Percentiles rank a stretch among this genome's conserved stretches.
phyloP scores from a whole-genome alignment of 805 yeast species.

The Schizosaccharomyces lindneri region DNA sequence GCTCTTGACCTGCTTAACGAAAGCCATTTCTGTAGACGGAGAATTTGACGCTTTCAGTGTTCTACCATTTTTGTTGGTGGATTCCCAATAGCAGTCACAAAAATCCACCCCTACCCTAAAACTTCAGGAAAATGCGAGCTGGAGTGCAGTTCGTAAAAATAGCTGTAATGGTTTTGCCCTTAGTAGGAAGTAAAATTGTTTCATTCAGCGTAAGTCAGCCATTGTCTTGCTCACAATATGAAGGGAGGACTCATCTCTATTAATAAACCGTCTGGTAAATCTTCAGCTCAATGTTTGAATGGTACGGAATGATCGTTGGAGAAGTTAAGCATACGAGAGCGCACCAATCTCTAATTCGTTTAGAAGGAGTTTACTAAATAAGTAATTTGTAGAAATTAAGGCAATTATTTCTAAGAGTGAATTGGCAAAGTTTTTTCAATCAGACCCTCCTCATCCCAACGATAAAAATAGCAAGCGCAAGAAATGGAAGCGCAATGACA shows the following conservation, averaged over 20 bases:
- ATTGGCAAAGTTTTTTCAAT: not conserved
- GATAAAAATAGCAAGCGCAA: constrained; percentile 13
- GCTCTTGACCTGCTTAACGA: constrained; percentile 46
- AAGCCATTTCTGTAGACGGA: constrained; percentile 28
- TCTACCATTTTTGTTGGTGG: not conserved
- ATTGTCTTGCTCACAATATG: not conserved
- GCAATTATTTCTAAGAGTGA: not conserved
- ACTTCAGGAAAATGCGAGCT: not conserved
- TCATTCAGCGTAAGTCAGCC: not conserved
- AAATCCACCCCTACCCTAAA: not conserved
- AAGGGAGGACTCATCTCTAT: not conserved
- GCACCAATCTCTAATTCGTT: not conserved
- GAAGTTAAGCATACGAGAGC: not conserved
- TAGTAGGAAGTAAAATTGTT: not conserved
- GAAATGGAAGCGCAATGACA: constrained; percentile 16
- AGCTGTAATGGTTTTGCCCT: not conserved
- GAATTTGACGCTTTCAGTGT: not conserved
- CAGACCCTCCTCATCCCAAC: not conserved
- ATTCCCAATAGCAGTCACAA: not conserved
- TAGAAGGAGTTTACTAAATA: not conserved
- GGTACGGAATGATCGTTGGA: not conserved
- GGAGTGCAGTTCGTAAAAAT: not conserved
- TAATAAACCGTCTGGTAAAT: not conserved
- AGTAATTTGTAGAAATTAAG: not conserved
- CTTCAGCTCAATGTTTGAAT: not conserved